Evolutionary conservation across 176 grass and related monocot genomes (phyloP), one percentile per base, ranked within the genome.

Genomic region (Oryza brachyantha): DNA sequence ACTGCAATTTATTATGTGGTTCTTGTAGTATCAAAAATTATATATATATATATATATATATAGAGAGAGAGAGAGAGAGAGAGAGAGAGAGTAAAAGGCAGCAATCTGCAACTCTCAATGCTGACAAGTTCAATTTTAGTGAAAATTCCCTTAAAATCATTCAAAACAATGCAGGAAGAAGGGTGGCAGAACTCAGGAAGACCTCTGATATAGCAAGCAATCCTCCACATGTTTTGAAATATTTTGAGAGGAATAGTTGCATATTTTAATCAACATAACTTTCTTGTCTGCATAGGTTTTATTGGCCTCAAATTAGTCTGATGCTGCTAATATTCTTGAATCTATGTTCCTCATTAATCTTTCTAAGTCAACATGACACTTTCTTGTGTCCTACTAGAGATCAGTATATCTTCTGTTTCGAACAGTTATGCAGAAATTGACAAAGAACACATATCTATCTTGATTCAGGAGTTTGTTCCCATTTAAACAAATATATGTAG

Each of bases 381-480:
- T 8, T 10, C n/a, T 57, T 57, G 52, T 24, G 52, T 57, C 52
- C 52, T 57, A 57, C 52, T 57, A 55, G 52, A 24, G 21, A 55
- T 55, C 0, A 0, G 52, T 22, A 37, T 9, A 8, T 55, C 64
- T 77, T 35, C 0, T 77, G 58, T 77, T 60, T 61, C n/a, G 45
- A 45, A 41, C n/a, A n/a, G 52, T 34, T 21, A 65, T 13, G 32
- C 13, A 82, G 70, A 82, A 19, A 68, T 57, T 57, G 57, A 68
- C 27, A 87, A 65, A 58, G 3, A 87, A 58, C 24, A 63, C 12
- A 66, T n/a, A 16, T 70, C 46, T 37, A 70, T 80, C 50, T 80
- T 61, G 36, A 70, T 70, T 70, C 26, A 41, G 35, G n/a, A 37
- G 40, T 68, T 11, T 54, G 61, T 68, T 57, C 36, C 6, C 64